These are phyloP conservation scores for Boletus eberwhitei DNA, from an alignment of 768 basidiomycete species.

Conservation along the genomic window DNA sequence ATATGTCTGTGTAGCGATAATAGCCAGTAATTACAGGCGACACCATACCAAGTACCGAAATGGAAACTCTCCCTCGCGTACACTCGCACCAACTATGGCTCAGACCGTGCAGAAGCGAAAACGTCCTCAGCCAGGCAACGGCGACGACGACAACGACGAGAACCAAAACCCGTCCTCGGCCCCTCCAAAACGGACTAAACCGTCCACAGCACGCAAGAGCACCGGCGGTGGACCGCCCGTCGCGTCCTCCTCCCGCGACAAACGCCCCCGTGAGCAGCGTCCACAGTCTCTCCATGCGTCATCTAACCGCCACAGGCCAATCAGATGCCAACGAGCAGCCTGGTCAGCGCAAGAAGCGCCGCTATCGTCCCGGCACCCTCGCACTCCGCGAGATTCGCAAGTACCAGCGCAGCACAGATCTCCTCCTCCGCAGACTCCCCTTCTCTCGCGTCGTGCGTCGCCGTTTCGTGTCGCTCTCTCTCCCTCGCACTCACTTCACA, in stretches of 20 bases:
- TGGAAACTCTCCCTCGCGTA: conserved; percentile 6
- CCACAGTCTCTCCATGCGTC: conserved; percentile 4
- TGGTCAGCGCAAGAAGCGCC: conserved; percentile 43
- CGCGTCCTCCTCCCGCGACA: conserved; percentile 29
- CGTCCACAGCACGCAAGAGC: conserved; percentile 77
- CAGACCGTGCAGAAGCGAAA: conserved; percentile 61
- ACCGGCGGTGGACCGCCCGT: conserved; percentile 55
- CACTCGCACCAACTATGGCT: conserved; percentile 45
- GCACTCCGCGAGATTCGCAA: conserved; percentile 90
- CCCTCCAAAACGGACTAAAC: conserved; percentile 44
- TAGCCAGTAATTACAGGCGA: conserved; percentile 60
- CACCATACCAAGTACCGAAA: conserved; percentile 24
- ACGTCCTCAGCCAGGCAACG: conserved; percentile 21
- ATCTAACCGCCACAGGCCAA: conserved; percentile 19
- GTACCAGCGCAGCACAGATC: conserved; percentile 91
- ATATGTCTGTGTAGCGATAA: conserved; percentile 83
- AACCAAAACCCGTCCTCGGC: conserved; percentile 25
- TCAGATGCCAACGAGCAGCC: conserved; percentile 24
- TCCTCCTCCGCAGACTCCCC: conserved; percentile 82
- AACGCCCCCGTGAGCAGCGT: conserved; percentile 24
- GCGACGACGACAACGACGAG: conserved; percentile 29
- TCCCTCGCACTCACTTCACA: neutral
- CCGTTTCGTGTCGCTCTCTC: neutral
- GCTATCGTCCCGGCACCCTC: conserved; percentile 89
- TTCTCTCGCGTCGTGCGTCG: conserved; percentile 84